phyloP scores from a whole-genome alignment of 805 yeast genomes.

The Grigorovia jiainica region DNA sequence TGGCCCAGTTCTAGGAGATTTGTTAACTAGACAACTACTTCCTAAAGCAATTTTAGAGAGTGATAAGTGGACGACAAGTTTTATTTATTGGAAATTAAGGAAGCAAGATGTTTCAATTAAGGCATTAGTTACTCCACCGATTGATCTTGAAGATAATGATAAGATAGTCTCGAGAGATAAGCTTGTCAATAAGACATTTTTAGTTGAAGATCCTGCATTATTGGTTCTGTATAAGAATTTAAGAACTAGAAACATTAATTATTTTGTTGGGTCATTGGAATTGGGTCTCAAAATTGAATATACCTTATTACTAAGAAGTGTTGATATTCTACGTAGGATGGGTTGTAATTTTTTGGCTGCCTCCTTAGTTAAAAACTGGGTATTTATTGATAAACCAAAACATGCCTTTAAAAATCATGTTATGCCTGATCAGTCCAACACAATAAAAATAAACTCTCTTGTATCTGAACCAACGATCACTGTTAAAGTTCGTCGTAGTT shows the following conservation, averaged over 20 bases:
- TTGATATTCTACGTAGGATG: slow-evolving; percentile 69
- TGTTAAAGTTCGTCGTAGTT: slow-evolving; percentile 17
- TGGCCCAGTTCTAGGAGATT: slow-evolving; percentile 41
- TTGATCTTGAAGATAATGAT: slow-evolving; percentile 27
- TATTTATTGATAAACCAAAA: slow-evolving; percentile 31
- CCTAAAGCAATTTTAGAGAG: slow-evolving; percentile 52
- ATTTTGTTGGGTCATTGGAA: slow-evolving; percentile 39
- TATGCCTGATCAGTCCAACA: slow-evolving; percentile 13
- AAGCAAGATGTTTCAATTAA: slow-evolving; percentile 46
- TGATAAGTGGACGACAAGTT: slow-evolving; percentile 74
- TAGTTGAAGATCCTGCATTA: slow-evolving; percentile 76
- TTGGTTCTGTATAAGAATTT: slow-evolving; percentile 55
- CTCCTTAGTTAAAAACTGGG: slow-evolving; percentile 58
- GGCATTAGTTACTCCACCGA: slow-evolving; percentile 53
- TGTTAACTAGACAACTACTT: slow-evolving; percentile 43
- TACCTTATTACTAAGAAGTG: slow-evolving; percentile 50
- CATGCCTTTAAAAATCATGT: slow-evolving; percentile 5
- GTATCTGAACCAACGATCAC: slow-evolving; percentile 15
- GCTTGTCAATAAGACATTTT: slow-evolving; percentile 34
- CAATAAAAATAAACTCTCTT: slow-evolving; percentile 10
- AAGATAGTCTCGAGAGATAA: slow-evolving; percentile 24
- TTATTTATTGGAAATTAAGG: slow-evolving; percentile 62
- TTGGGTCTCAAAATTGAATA: slow-evolving; percentile 43
- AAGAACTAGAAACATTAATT: slow-evolving; percentile 41
- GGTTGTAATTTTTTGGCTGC: slow-evolving; percentile 80